A percentile compares a stretch with the other conserved stretches of the same genome.
Conservation (phyloP, 2,329 filamentous ascomycete species). For the Fusarium irregulare region DNA sequence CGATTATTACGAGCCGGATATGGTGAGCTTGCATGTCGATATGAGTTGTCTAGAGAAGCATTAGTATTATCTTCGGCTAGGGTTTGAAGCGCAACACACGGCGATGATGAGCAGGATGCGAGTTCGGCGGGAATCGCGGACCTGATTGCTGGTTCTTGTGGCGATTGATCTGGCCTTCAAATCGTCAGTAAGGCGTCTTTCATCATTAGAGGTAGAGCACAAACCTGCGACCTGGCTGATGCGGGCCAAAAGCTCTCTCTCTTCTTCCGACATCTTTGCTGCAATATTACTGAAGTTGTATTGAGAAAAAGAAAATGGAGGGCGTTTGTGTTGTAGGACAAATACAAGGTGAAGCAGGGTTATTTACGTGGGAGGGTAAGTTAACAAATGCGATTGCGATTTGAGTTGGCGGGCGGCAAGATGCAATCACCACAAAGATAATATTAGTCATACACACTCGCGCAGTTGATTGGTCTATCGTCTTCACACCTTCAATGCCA, state of each 20-base stretch:
- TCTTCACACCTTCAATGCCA: constrained; percentile 7
- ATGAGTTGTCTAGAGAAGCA: constrained; percentile 46
- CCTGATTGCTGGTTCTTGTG: constrained; percentile 74
- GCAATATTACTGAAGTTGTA: background rate
- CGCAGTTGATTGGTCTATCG: constrained; percentile 33
- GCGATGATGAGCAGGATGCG: constrained; percentile 49
- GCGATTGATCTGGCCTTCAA: constrained; percentile 79
- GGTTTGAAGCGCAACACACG: constrained; percentile 48
- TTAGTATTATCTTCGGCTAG: constrained; percentile 16
- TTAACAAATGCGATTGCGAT: constrained; percentile 1
- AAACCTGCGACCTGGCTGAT: constrained; percentile 65
- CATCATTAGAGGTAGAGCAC: constrained; percentile 35
- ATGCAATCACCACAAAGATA: constrained; percentile 36
- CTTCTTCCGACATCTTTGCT: constrained; percentile 59
- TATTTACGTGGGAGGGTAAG: background rate
- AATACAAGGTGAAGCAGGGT: constrained; percentile 1
- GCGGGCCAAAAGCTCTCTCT: constrained; percentile 64
- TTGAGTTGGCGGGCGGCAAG: constrained; percentile 12
- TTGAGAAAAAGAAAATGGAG: background rate
- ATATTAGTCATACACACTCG: constrained; percentile 39
- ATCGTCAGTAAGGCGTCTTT: constrained; percentile 40
- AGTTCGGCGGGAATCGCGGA: constrained; percentile 46
- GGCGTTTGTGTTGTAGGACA: background rate
- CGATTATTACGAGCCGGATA: constrained; percentile 53
- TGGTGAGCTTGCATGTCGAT: constrained; percentile 49